Base-by-base conservation (phyloP, 352 stramenopile genomes). In the Pythium chondricola region DNA sequence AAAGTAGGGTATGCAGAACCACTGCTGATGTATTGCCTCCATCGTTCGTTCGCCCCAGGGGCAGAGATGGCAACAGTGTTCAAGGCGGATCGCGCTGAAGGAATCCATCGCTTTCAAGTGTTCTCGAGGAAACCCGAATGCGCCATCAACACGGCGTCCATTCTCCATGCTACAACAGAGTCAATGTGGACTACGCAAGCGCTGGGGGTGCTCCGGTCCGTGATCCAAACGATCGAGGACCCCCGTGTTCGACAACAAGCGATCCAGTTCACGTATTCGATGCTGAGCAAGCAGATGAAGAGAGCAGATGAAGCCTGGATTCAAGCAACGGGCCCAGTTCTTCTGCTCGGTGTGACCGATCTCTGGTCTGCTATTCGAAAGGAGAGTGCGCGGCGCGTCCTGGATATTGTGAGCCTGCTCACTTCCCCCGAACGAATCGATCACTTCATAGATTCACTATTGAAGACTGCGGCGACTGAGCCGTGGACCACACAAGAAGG, bases 311-410 rank as follows among this genome's bases (percentile, higher is more conserved):
- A 37, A 24, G 37, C 40, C 0, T 58, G 51, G 51, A n/a, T 36
- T 20, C 35, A 40, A 2, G 29, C 36, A 29, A 20, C 39, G 30
- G 60, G 14, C n/a, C 9, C n/a, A 9, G n/a, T 85, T 11, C 20
- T 86, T 30, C 17, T 83, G 10, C 56, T 83, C 21, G 71, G 71
- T 0, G 48, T 80, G 10, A 84, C 67, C 1, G 77, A 89, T 37
- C 50, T 89, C 26, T 89, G 77, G 77, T 89, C 77, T 2, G 70
- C 70, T 17, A 71, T 89, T 7, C 77, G 74, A 14, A 84, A 79
- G 55, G 68, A 83, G 13, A 68, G 52, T 7, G 61, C 70, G 2
- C 63, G 48, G 13, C 37, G 20, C 31, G 49, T 58, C 26, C 43
- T 43, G 0, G 20, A 8, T 3, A 67, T 83, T 25, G 58, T 44